Conservation (phyloP, 805 yeast genomes). For the Candida fluviatilis region DNA sequence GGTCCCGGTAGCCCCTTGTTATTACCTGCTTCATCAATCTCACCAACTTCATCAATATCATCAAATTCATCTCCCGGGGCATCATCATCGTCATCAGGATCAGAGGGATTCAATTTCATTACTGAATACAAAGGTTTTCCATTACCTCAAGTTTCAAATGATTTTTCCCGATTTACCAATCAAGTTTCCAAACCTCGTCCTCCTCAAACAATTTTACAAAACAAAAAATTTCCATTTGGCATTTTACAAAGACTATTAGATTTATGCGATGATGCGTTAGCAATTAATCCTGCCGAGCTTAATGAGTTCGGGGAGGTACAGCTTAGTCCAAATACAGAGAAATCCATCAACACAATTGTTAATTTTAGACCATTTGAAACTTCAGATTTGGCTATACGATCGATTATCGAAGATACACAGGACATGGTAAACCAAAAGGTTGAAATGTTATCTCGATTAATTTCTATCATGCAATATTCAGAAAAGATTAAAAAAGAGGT, state of each 20-base stretch:
- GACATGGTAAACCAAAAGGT: slow-evolving; percentile 58
- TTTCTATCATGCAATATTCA: slow-evolving; percentile 70
- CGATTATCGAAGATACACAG: slow-evolving; percentile 66
- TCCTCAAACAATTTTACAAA: slow-evolving; percentile 32
- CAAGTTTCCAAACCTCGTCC: slow-evolving; percentile 11
- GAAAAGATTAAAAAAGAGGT: slow-evolving; percentile 77
- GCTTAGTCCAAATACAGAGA: slow-evolving; percentile 58
- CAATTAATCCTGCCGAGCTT: slow-evolving; percentile 54
- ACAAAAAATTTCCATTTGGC: slow-evolving; percentile 60
- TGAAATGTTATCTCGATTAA: slow-evolving; percentile 63
- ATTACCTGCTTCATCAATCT: slow-evolving; percentile 20
- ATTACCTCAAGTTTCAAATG: slow-evolving; percentile 28
- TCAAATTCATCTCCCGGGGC: slow-evolving; percentile 11
- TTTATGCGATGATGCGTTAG: slow-evolving; percentile 69
- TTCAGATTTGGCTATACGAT: slow-evolving; percentile 60
- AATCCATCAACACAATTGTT: slow-evolving; percentile 46
- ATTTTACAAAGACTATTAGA: slow-evolving; percentile 55
- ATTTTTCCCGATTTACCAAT: slow-evolving; percentile 16
- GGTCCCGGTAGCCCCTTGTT: slow-evolving; percentile 15
- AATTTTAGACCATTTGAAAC: slow-evolving; percentile 46
- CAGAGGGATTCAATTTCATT: slow-evolving; percentile 13
- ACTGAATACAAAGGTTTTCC: slow-evolving; percentile 58
- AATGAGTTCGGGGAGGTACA: slow-evolving; percentile 27
- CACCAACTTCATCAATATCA: slow-evolving; percentile 8
- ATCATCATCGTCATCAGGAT: slow-evolving; percentile 17